These are phyloP conservation scores for Colletotrichum caudatum DNA, from an alignment of 2,329 filamentous ascomycete species.

Conservation along the genomic window DNA sequence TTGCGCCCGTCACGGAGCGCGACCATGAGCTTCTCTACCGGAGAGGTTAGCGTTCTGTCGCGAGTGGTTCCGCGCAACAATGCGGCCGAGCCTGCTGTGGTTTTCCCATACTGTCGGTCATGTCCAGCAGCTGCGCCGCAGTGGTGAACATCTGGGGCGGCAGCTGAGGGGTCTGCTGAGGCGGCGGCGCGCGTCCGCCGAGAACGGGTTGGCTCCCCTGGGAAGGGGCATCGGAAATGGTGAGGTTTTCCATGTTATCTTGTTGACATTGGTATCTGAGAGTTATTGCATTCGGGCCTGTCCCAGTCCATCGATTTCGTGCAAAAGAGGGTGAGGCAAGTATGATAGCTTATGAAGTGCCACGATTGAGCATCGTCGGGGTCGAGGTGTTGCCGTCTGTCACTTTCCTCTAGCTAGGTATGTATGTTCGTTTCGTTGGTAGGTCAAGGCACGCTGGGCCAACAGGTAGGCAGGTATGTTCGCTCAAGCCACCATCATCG, in stretches of 20 bases:
- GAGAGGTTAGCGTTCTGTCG: slow-evolving; percentile 28
- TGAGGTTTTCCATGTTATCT: slow-evolving; percentile 65
- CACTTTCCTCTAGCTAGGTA: neutral
- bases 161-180: slow-evolving; percentile 66
- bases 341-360: slow-evolving; percentile 17
- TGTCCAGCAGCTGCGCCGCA: slow-evolving; percentile 91
- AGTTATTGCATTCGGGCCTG: slow-evolving; percentile 37
- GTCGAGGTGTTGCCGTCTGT: slow-evolving; percentile 3
- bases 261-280: slow-evolving; percentile 39
- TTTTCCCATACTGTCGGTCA: slow-evolving; percentile 88
- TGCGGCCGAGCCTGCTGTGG: slow-evolving; percentile 44
- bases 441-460: neutral
- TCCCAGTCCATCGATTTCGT: slow-evolving; percentile 40
- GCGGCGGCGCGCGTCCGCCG: slow-evolving; percentile 52
- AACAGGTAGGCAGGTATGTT: slow-evolving; percentile 14
- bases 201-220: slow-evolving; percentile 51
- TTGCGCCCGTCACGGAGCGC: slow-evolving; percentile 94
- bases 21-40: slow-evolving; percentile 91
- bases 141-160: slow-evolving; percentile 99
- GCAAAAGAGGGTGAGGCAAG: slow-evolving; percentile 8
- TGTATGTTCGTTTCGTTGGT: slow-evolving; percentile 3
- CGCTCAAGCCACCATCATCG: slow-evolving; percentile 38
- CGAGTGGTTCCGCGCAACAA: neutral
- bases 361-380: slow-evolving; percentile 22
- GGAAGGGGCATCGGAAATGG: slow-evolving; percentile 62